These are phyloP conservation scores for Cynanchum wilfordii DNA, from an alignment of 257 asterid genomes.

Conservation along the genomic window DNA sequence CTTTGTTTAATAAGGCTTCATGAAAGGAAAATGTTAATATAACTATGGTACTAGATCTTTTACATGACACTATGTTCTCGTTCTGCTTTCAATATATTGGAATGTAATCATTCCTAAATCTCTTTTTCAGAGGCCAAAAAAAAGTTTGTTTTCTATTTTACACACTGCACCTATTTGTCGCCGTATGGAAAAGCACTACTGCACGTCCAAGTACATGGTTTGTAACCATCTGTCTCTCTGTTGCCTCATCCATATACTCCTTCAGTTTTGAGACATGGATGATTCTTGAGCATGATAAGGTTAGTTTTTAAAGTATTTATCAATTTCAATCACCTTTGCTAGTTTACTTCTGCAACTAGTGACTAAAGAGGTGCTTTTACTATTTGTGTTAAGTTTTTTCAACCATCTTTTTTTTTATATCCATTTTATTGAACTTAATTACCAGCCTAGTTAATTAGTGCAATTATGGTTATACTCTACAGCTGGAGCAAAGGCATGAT, in stretches of 20 bases:
- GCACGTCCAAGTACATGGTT: constrained; percentile 54
- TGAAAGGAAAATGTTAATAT: background rate
- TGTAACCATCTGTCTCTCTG: constrained; percentile 55
- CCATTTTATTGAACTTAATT: constrained; percentile 5
- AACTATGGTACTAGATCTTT: background rate
- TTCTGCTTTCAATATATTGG: background rate
- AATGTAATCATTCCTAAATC: constrained; percentile 6
- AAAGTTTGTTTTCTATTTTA: constrained; percentile 63
- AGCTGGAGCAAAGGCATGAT: constrained; percentile 90
- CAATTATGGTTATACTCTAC: constrained; percentile 21
- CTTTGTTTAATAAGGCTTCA: background rate
- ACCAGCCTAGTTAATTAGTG: constrained; percentile 7
- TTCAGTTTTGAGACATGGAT: constrained; percentile 86
- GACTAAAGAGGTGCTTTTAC: background rate
- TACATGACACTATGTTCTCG: background rate
- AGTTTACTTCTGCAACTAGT: background rate
- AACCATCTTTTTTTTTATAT: background rate
- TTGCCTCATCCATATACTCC: constrained; percentile 70
- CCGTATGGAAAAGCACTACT: constrained; percentile 46
- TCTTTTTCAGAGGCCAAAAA: constrained; percentile 70
- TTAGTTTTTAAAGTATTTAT: constrained; percentile 20
- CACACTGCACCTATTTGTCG: constrained; percentile 56
- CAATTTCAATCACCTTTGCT: background rate
- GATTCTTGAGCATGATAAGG: constrained; percentile 86
- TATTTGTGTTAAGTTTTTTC: background rate